Base-by-base conservation (phyloP, 2,329 filamentous ascomycete species). In the Macrophomina tecta region DNA sequence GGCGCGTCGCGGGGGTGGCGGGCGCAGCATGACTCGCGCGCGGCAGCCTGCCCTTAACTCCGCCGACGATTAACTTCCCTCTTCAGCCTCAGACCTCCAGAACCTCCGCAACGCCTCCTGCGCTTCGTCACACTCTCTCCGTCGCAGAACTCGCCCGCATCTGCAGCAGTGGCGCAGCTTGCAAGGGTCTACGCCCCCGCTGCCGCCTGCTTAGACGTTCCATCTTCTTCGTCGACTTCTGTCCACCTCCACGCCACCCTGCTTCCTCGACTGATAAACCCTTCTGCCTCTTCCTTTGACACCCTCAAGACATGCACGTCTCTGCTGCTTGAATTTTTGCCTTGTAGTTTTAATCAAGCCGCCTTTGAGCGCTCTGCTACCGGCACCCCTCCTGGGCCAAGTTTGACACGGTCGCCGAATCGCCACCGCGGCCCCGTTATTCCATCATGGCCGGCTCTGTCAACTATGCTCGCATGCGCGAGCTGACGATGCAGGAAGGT, bases 401-500 rank as follows among this genome's bases (percentile, higher is more conserved):
- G 16, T 58, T 32, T 45, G 56, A 61, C 56, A 61, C 56, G 52
- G 30, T 38, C n/a, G 56, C 55, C 56, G 36, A 36, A 18, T 61
- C 42, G 56, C 56, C 56, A 49, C 56, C 56, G 56, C 32, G 14
- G 58, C 45, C 14, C 45, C 34, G 46, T 28, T n/a, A 49, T 23
- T n/a, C 16, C 55, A 72, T 30, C 23, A 79, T 79, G 77, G 74
- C 76, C 60, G 58, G 70, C 2, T 36, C 42, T 23, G 73, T 85
- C 68, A 86, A 89, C 72, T 87, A 86, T 73, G 85, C 84, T 75
- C 84, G 90, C 75, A 84, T 99, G 70, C 91, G 93, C 75, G 93
- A 94, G 72, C 91, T 93, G 73, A 95, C 95, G 32, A 87, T 99
- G 82, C 90, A 92, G 67, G 92, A 92, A 71, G 91, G 93, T 69